These are phyloP conservation scores for Tylopilus vinaceipallidus DNA, from an alignment of 768 basidiomycete species.

Conservation along the genomic window DNA sequence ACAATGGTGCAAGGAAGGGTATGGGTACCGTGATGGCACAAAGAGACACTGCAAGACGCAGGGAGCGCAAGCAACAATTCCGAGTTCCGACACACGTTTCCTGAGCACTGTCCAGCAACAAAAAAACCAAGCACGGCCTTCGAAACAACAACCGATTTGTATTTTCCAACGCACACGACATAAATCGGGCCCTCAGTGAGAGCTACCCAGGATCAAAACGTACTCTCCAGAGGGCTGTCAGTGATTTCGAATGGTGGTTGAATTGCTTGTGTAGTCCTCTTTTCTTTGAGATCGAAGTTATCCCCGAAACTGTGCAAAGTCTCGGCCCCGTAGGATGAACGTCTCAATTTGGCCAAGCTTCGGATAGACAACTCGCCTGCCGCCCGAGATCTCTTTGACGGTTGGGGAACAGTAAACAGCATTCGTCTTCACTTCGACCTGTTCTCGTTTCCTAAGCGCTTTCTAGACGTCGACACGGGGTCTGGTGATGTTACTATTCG, in stretches of 20 bases:
- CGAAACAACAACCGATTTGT: slow-evolving; percentile 6
- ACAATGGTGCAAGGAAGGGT: no score
- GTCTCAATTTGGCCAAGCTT: slow-evolving; percentile 54
- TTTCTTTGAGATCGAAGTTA: slow-evolving; percentile 54
- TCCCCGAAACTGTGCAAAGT: slow-evolving; percentile 49
- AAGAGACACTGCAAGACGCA: no score
- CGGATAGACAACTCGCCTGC: slow-evolving; percentile 62
- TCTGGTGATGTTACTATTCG: slow-evolving; percentile 50
- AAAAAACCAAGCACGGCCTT: slow-evolving; percentile 23
- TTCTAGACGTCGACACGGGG: slow-evolving; percentile 42
- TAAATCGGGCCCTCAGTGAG: slow-evolving; percentile 20
- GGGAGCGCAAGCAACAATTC: no score
- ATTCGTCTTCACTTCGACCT: slow-evolving; percentile 35
- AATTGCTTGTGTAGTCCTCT: slow-evolving; percentile 37
- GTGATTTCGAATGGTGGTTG: neutral
- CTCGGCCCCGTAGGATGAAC: slow-evolving; percentile 54
- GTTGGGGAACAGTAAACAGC: slow-evolving; percentile 56
- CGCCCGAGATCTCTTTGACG: slow-evolving; percentile 56
- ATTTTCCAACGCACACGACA: slow-evolving; percentile 24
- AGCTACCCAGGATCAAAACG: slow-evolving; percentile 10
- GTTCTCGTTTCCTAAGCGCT: neutral
- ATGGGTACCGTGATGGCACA: no score
- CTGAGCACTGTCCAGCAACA: no score
- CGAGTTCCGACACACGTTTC: no score
- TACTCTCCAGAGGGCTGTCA: slow-evolving; percentile 24